These are phyloP conservation scores for Dissoconium aciculare DNA, from an alignment of 2,329 filamentous ascomycete species.

Conservation along the genomic window DNA sequence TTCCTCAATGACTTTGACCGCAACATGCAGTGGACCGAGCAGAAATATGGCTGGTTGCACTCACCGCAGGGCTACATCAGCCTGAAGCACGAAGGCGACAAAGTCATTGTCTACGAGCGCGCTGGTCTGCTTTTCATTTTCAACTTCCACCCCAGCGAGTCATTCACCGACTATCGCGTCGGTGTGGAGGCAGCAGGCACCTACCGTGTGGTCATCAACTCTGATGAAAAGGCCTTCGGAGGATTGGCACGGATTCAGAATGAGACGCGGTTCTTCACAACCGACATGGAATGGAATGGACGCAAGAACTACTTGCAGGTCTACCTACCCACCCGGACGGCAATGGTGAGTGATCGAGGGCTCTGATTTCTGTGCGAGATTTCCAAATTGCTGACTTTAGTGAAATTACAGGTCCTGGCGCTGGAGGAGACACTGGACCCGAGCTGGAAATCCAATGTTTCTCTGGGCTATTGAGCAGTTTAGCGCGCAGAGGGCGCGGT, in stretches of 20 bases:
- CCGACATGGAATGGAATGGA: slow-evolving; percentile 76
- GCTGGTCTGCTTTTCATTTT: slow-evolving; percentile 84
- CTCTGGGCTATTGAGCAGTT: slow-evolving; percentile 16
- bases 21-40: slow-evolving; percentile 76
- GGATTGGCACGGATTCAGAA: slow-evolving; percentile 66
- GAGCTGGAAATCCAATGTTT: slow-evolving; percentile 18
- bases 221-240: slow-evolving; percentile 62
- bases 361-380: neutral
- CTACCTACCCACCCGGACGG: slow-evolving; percentile 73
- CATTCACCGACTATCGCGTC: slow-evolving; percentile 83
- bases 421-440: slow-evolving; percentile 21
- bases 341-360: slow-evolving; percentile 47
- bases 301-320: slow-evolving; percentile 83
- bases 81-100: slow-evolving; percentile 85
- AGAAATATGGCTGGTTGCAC: slow-evolving; percentile 82
- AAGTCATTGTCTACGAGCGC: slow-evolving; percentile 89
- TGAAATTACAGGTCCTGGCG: slow-evolving; percentile 14
- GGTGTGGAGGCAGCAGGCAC: slow-evolving; percentile 74
- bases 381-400: slow-evolving; percentile 3
- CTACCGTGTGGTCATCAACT: slow-evolving; percentile 74
- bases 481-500: too few species aligned
- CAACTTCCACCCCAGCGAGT: slow-evolving; percentile 79
- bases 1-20: slow-evolving; percentile 90
- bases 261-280: slow-evolving; percentile 81
- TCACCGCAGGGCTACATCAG: slow-evolving; percentile 78